phyloP scores from a whole-genome alignment of 192 early-diverging fungal species.

The Backusella luteola region DNA sequence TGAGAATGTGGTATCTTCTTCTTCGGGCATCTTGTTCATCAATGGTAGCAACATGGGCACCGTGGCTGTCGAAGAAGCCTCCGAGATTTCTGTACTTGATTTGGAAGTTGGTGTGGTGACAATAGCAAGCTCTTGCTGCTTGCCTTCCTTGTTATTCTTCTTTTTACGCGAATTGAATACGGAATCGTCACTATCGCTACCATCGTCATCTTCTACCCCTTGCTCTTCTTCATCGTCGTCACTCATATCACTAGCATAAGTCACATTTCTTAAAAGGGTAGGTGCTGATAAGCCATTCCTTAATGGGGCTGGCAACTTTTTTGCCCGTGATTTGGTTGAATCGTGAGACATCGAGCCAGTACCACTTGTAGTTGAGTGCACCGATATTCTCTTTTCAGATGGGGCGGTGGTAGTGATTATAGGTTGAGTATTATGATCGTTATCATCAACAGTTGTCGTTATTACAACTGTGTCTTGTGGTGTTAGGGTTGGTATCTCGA shows the following conservation, averaged over 20 bases:
- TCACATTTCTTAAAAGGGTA: background rate
- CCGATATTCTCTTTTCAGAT: background rate
- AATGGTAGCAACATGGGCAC: background rate
- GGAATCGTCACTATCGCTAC: background rate
- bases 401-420: background rate
- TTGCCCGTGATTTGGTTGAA: background rate
- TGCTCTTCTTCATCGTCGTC: conserved; percentile 7
- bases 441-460: background rate
- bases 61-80: background rate
- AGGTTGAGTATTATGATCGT: background rate
- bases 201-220: background rate
- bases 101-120: background rate
- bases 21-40: background rate
- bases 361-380: background rate
- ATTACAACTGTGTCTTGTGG: background rate
- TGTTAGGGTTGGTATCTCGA: background rate
- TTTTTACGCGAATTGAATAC: background rate
- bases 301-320: background rate
- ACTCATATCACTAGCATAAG: conserved; percentile 19
- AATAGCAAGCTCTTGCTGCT: background rate
- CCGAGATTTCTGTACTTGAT: conserved; percentile 1
- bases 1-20: conserved; percentile 4
- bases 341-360: background rate
- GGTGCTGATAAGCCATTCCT: background rate
- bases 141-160: background rate